A percentile compares a stretch with the other conserved stretches of the same genome.
Evolutionary conservation across 1,284 basidiomycete genomes (phyloP).

Genomic region (Tilletia walkeri): DNA sequence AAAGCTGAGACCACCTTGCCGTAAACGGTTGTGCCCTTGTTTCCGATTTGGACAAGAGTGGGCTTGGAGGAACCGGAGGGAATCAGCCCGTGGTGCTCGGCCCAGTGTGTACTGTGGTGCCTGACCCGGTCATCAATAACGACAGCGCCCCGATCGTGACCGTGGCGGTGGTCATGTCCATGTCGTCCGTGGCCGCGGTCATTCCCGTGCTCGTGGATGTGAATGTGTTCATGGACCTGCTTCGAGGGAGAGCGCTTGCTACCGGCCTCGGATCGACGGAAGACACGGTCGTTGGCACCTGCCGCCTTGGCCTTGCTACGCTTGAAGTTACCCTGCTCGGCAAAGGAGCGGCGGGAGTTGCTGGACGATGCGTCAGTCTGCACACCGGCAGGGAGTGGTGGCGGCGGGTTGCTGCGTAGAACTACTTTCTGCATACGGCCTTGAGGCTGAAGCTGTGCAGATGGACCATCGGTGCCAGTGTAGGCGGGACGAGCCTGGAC

Average conservation of each 20-base stretch:
- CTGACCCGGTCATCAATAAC: background rate
- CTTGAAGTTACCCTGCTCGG: background rate
- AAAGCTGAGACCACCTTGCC: too few species aligned
- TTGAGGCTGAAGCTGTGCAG: slow-evolving; percentile 1
- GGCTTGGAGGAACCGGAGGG: background rate
- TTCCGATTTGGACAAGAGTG: background rate
- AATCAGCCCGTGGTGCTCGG: slow-evolving; percentile 18
- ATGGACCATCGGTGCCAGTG: background rate
- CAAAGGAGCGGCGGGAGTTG: background rate
- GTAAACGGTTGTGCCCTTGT: background rate
- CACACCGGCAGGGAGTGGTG: slow-evolving; percentile 6
- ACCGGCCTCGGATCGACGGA: background rate
- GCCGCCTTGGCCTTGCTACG: background rate
- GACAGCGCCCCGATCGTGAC: background rate
- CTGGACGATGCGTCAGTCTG: background rate
- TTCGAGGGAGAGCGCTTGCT: slow-evolving; percentile 2
- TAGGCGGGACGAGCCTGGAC: slow-evolving; percentile 14
- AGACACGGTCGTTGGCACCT: background rate
- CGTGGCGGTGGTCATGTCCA: background rate
- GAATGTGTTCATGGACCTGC: slow-evolving; percentile 15
- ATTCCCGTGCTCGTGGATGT: slow-evolving; percentile 13
- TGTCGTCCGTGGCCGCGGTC: slow-evolving; percentile 1
- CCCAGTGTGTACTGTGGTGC: slow-evolving; percentile 16
- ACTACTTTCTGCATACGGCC: slow-evolving; percentile 10
- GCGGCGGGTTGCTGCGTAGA: background rate